phyloP scores from a whole-genome alignment of 164 flowering plant genomes.

The Malania oleifera region DNA sequence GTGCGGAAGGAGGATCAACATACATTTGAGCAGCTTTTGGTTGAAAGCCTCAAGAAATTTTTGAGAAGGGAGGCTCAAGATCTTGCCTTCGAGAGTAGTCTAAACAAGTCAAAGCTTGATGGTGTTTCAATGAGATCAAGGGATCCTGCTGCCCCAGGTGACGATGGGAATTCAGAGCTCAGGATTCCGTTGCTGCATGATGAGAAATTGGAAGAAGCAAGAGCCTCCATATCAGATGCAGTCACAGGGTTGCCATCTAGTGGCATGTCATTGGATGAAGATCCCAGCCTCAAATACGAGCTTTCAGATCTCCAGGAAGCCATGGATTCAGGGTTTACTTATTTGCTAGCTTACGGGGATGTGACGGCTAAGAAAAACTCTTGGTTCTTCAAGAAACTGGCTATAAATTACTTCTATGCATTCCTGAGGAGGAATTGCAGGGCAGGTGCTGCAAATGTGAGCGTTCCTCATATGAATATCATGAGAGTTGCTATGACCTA shows the following conservation, averaged over 20 bases:
- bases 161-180: conserved; percentile 38
- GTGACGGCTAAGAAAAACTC: conserved; percentile 88
- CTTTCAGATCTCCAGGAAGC: conserved; percentile 78
- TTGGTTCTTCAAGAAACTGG: conserved; percentile 76
- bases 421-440: conserved; percentile 90
- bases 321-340: conserved; percentile 82
- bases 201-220: conserved; percentile 25
- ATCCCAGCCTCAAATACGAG: conserved; percentile 79
- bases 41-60: conserved; percentile 81
- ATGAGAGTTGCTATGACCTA: conserved; percentile 87
- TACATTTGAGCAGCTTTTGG: conserved; percentile 79
- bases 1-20: conserved; percentile 84
- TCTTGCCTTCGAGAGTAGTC: conserved; percentile 53
- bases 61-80: conserved; percentile 79
- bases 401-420: conserved; percentile 85
- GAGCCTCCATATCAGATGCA: conserved; percentile 26
- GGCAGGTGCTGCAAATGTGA: conserved; percentile 77
- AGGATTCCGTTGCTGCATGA: conserved; percentile 53
- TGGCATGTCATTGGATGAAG: conserved; percentile 53
- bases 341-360: conserved; percentile 78
- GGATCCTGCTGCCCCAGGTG: conserved; percentile 18
- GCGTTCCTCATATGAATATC: conserved; percentile 86
- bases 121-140: conserved; percentile 42
- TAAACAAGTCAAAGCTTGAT: conserved; percentile 45
- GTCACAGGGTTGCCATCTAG: conserved; percentile 41